phyloP scores from a whole-genome alignment of 306 rosid species.

The Quercus dentata region DNA sequence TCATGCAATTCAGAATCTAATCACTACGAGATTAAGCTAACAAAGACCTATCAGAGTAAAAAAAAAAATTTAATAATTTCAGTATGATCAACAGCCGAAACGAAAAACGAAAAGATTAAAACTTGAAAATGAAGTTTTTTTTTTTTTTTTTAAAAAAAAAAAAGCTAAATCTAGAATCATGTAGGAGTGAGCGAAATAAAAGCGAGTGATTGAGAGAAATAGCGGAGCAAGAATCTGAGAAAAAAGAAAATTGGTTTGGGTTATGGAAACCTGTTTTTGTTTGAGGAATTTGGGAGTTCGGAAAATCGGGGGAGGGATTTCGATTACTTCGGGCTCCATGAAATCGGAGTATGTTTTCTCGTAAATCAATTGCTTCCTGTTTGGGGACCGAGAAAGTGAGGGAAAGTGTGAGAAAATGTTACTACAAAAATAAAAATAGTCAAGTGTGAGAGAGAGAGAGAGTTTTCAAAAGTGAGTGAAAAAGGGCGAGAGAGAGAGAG shows the following conservation, averaged over 20 bases:
- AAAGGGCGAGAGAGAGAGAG: background rate
- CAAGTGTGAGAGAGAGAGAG: background rate
- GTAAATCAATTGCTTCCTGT: conserved; percentile 30
- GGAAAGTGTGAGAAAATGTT: conserved; percentile 19
- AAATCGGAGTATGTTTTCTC: conserved; percentile 19
- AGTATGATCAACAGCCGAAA: too few species aligned
- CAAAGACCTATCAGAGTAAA: background rate
- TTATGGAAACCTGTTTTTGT: conserved; percentile 41
- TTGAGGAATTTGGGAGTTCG: conserved; percentile 30
- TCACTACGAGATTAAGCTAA: background rate
- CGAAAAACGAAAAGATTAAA: too few species aligned
- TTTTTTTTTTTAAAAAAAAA: background rate
- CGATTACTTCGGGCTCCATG: conserved; percentile 59
- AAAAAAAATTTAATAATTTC: too few species aligned
- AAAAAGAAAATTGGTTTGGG: background rate
- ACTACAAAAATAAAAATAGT: background rate
- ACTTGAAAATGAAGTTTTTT: background rate
- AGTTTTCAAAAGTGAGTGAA: background rate
- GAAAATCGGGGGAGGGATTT: conserved; percentile 26
- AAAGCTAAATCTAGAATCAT: background rate
- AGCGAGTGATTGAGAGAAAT: background rate
- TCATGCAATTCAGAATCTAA: conserved; percentile 2
- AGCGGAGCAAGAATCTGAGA: background rate
- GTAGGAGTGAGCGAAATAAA: background rate
- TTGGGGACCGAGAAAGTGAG: conserved; percentile 22